Percentiles rank a stretch among this genome's conserved stretches.
These are phyloP conservation scores for Phytophthora crassamura DNA, from an alignment of 352 stramenopile species.

Conservation along the genomic window DNA sequence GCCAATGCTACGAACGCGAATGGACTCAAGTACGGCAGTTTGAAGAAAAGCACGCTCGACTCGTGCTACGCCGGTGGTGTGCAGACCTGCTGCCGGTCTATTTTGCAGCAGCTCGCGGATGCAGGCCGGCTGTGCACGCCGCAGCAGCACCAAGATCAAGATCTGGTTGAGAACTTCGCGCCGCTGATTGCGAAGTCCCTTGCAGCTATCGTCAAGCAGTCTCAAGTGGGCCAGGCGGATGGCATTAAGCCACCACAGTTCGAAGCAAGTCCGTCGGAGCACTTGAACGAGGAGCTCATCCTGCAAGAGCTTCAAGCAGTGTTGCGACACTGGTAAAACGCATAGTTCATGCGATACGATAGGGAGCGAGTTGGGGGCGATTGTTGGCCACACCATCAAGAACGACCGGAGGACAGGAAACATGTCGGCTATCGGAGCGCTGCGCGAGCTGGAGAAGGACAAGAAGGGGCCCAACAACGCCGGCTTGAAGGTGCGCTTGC, in stretches of 20 bases:
- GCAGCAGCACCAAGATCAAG: conserved; percentile 57
- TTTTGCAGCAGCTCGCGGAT: conserved; percentile 59
- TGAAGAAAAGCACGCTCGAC: conserved; percentile 68
- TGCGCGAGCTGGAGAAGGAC: conserved; percentile 87
- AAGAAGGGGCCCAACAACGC: conserved; percentile 73
- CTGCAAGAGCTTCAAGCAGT: conserved; percentile 36
- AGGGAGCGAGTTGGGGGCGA: conserved; percentile 8
- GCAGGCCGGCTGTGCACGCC: conserved; percentile 54
- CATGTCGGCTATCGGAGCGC: conserved; percentile 85
- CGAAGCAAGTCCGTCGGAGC: conserved; percentile 6
- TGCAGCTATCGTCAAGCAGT: conserved; percentile 42
- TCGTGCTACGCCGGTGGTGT: conserved; percentile 46
- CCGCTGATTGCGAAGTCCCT: conserved; percentile 67
- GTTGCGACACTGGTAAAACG: conserved; percentile 34
- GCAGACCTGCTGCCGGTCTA: conserved; percentile 45
- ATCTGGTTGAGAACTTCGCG: conserved; percentile 55
- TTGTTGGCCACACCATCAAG: conserved; percentile 51
- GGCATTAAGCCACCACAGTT: background rate
- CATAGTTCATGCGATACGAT: conserved; percentile 26
- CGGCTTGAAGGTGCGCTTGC: conserved; percentile 54
- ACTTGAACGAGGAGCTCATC: conserved; percentile 35
- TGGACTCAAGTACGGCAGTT: conserved; percentile 53
- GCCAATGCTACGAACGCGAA: background rate
- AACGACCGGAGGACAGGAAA: conserved; percentile 29
- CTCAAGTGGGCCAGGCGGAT: conserved; percentile 7